A percentile compares a stretch with the other conserved stretches of the same genome.
Evolutionary conservation across 2,329 filamentous ascomycete species (phyloP).

Genomic region (Monosporascus sp.): DNA sequence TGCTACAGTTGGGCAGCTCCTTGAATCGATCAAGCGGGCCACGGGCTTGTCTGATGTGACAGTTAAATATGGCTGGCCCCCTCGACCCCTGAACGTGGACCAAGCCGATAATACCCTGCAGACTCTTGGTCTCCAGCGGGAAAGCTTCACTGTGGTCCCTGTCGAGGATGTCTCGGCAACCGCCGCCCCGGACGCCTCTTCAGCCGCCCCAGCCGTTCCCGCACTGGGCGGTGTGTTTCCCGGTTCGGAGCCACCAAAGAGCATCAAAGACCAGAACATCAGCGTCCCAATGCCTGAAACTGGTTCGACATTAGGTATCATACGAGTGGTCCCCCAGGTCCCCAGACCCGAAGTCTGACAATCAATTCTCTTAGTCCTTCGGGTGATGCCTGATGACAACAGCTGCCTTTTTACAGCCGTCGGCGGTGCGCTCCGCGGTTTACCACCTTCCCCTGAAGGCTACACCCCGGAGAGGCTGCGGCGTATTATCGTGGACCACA

Average conservation of each 20-base stretch:
- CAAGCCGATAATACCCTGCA: constrained; percentile 44
- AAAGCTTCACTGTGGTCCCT: constrained; percentile 47
- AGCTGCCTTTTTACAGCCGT: constrained; percentile 91
- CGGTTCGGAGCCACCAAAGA: constrained; percentile 7
- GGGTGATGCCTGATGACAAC: constrained; percentile 97
- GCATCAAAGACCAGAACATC: constrained; percentile 36
- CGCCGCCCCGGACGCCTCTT: constrained; percentile 1
- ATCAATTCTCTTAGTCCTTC: constrained; percentile 52
- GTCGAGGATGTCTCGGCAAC: constrained; percentile 22
- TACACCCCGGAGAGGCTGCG: constrained; percentile 49
- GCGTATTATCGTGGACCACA: constrained; percentile 71
- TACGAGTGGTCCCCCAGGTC: neutral
- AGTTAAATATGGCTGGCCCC: constrained; percentile 81
- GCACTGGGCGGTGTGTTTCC: constrained; percentile 1
- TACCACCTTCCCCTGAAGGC: constrained; percentile 33
- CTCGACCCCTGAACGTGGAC: constrained; percentile 61
- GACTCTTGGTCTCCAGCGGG: constrained; percentile 43
- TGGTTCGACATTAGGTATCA: constrained; percentile 45
- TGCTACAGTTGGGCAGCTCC: constrained; percentile 60
- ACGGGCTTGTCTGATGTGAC: constrained; percentile 64
- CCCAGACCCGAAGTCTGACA: constrained; percentile 2
- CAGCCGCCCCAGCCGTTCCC: constrained; percentile 1
- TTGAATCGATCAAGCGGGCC: constrained; percentile 55
- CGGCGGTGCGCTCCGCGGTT: constrained; percentile 67
- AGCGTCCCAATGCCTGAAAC: constrained; percentile 45